A percentile compares a stretch with the other conserved stretches of the same genome.
phyloP scores from a whole-genome alignment of 176 grass and related monocot genomes.

The Saccharum officinarum region DNA sequence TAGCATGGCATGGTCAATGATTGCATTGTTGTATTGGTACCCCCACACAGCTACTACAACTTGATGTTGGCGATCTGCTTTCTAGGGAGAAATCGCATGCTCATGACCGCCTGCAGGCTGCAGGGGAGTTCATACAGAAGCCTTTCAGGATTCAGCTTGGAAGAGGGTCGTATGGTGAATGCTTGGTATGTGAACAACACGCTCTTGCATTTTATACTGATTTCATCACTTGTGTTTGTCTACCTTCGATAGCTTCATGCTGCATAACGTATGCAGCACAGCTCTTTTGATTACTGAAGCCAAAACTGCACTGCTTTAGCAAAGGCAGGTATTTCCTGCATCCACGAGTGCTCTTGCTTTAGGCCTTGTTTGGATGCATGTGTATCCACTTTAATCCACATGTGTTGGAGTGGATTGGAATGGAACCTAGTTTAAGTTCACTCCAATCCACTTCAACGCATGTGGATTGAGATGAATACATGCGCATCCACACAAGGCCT shows the following conservation, averaged over 20 bases:
- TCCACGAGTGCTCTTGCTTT: slow-evolving; percentile 2
- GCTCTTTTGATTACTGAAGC: slow-evolving; percentile 18
- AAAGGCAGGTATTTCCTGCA: slow-evolving; percentile 13
- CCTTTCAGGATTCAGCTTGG: slow-evolving; percentile 76
- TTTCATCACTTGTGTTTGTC: neutral
- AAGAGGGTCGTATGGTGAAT: slow-evolving; percentile 78
- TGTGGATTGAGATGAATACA: no score
- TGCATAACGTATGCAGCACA: neutral
- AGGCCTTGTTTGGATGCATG: neutral
- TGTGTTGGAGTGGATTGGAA: no score
- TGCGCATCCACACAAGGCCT: no score
- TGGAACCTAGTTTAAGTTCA: no score
- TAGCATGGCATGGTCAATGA: slow-evolving; percentile 14
- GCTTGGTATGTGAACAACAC: slow-evolving; percentile 60
- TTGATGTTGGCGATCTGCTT: slow-evolving; percentile 64
- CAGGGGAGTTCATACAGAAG: slow-evolving; percentile 54
- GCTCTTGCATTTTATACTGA: slow-evolving; percentile 3
- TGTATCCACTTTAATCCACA: no score
- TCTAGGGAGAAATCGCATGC: slow-evolving; percentile 48
- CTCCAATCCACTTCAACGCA: no score
- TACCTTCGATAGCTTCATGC: slow-evolving; percentile 12
- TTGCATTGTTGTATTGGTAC: slow-evolving; percentile 14
- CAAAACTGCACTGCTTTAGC: slow-evolving; percentile 12
- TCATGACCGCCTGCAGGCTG: slow-evolving; percentile 44
- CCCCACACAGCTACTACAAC: slow-evolving; percentile 66